Evolutionary conservation across 257 asterid species (phyloP).

Genomic region (Rhazya stricta): DNA sequence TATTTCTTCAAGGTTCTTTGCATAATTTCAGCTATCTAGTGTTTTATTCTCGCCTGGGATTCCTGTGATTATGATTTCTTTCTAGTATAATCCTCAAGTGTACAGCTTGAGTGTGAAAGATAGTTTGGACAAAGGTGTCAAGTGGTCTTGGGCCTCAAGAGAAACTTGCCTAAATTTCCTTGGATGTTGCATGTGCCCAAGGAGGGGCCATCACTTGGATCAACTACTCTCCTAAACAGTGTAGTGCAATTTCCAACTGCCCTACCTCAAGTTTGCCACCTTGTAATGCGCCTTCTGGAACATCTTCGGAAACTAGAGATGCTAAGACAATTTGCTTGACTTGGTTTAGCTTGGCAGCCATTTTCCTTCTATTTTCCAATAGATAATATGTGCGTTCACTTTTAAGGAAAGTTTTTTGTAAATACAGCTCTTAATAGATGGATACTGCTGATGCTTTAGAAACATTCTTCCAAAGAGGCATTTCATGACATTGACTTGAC

Average conservation of each 20-base stretch:
- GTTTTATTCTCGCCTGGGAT: neutral
- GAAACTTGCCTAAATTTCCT: neutral
- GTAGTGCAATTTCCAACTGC: neutral
- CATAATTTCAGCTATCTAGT: neutral
- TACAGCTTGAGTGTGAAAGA: too few species aligned
- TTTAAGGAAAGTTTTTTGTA: neutral
- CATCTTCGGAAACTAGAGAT: neutral
- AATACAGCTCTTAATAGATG: neutral
- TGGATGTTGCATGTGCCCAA: neutral
- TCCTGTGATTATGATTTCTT: neutral
- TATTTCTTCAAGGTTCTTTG: neutral
- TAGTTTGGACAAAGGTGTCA: too few species aligned
- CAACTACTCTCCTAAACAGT: neutral
- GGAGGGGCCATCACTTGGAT: neutral
- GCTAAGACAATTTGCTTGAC: neutral
- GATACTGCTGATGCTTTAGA: neutral
- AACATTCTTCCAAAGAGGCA: constrained; percentile 5
- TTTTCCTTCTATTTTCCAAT: neutral
- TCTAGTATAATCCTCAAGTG: too few species aligned
- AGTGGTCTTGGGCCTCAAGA: neutral
- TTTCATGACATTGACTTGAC: neutral
- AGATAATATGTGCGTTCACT: neutral
- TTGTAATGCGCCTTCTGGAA: neutral
- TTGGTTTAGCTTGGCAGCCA: neutral
- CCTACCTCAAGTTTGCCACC: too few species aligned